Base-by-base conservation (phyloP, 2,329 filamentous ascomycete genomes). In the Microdochium nivale region DNA sequence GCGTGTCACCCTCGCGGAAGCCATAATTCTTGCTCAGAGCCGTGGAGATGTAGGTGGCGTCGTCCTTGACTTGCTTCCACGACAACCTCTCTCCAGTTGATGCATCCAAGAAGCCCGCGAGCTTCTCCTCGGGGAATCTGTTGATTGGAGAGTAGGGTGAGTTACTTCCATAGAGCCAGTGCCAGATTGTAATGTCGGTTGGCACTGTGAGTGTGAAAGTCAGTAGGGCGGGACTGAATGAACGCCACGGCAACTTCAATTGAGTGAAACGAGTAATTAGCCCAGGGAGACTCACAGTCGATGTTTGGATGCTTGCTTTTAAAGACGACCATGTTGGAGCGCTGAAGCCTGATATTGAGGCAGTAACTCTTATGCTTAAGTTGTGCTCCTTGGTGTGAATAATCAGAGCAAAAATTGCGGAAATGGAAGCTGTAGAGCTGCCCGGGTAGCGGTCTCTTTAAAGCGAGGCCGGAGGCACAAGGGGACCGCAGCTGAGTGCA, bases 11-110 rank as follows among this genome's bases (percentile, higher is more conserved):
- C 16, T 71, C 59, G 43, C 73, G 58, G 27, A 87, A 68, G 2
- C 74, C 76, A 66, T 80, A 78, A 14, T 75, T 72, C 53, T 71
- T 76, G 8, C 76, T 73, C 13, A 87, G 68, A 0, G 80, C 79
- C 0, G 82, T 85, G 0, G 81, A 84, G 13, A 87, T 70, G 53
- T 77, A 71, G 0, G 75, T 83, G 0, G 80, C 75, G 48, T 76
- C 73, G 3, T 72, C 67, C 58, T 81, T 84, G 37, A 86, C 72
- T 30, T 82, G 67, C n/a, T 67, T 65, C 70, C 76, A 86, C 52
- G 73, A 74, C 25, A 87, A 68, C 14, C 76, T 73, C 52, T 83
- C 77, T 54, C 79, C 77, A 0, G 81, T 85, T 8, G 70, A 65
- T 3, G 76, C 81, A 65, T 87, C 80, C 23, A 58, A 47, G 47